A percentile compares a stretch with the other conserved stretches of the same genome.
These are phyloP conservation scores for Ricinus communis DNA, from an alignment of 345 rosid genomes.

Conservation along the genomic window DNA sequence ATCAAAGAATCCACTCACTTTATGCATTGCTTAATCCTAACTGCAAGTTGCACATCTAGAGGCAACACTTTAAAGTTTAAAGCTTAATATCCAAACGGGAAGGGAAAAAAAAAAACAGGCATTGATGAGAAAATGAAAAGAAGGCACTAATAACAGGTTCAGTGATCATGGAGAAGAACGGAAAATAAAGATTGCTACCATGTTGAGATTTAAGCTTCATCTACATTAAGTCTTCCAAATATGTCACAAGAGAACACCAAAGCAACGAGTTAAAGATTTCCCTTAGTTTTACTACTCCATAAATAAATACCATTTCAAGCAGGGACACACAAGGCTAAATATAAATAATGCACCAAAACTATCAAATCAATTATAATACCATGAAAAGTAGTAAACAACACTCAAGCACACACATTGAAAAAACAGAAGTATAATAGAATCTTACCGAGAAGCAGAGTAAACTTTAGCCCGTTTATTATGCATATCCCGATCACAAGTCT, in stretches of 20 bases:
- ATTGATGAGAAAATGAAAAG: background rate
- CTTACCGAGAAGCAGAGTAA: constrained; percentile 51
- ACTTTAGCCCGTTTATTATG: constrained; percentile 84
- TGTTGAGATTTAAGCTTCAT: too few species aligned
- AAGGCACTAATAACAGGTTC: background rate
- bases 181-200: background rate
- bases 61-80: background rate
- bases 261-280: too few species aligned
- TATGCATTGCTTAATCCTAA: background rate
- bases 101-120: background rate
- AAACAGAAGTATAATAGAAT: constrained; percentile 6
- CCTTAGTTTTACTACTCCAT: background rate
- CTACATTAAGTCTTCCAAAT: too few species aligned
- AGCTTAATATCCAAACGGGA: background rate
- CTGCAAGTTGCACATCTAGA: background rate
- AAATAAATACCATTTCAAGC: background rate
- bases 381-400: too few species aligned
- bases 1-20: background rate
- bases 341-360: background rate
- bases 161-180: background rate
- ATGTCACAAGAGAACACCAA: too few species aligned
- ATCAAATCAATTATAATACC: background rate
- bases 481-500: constrained; percentile 37
- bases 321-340: background rate
- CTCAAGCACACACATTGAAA: background rate